Evolutionary conservation across 1,284 basidiomycete genomes (phyloP).

Genomic region (Acaromyces ingoldii): DNA sequence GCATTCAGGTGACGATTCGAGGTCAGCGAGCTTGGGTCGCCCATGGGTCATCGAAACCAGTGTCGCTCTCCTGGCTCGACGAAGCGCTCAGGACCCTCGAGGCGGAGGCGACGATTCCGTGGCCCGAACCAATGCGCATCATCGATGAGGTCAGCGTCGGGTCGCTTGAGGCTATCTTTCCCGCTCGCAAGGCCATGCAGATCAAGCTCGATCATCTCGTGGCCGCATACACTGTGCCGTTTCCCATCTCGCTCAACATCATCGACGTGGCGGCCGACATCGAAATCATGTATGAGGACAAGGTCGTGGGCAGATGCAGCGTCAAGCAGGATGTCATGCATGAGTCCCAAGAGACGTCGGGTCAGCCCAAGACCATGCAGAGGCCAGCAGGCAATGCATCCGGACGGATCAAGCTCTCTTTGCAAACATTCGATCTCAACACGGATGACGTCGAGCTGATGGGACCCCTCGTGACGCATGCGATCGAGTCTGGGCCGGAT

Average conservation of each 20-base stretch:
- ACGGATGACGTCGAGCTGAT: conserved; percentile 1
- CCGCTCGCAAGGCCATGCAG: conserved; percentile 13
- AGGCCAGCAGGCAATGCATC: background rate
- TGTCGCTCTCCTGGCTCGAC: conserved; percentile 30
- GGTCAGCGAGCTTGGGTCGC: conserved; percentile 11
- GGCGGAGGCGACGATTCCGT: conserved; percentile 10
- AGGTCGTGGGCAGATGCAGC: conserved; percentile 22
- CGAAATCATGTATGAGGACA: conserved; percentile 31
- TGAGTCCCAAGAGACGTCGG: conserved; percentile 1
- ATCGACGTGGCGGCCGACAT: conserved; percentile 22
- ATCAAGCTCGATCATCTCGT: conserved; percentile 21
- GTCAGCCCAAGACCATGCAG: conserved; percentile 4
- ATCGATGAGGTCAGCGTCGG: conserved; percentile 15
- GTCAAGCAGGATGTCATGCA: conserved; percentile 20
- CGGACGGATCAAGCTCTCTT: conserved; percentile 5
- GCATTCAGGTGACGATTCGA: conserved; percentile 4
- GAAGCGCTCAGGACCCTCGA: conserved; percentile 26
- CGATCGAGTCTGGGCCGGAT: conserved; percentile 21
- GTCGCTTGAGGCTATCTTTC: conserved; percentile 20
- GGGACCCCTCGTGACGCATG: conserved; percentile 25
- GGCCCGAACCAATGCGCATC: conserved; percentile 4
- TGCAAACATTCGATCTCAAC: conserved; percentile 7
- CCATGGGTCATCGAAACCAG: background rate
- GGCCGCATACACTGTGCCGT: conserved; percentile 26
- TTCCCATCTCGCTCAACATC: conserved; percentile 21